phyloP scores from a whole-genome alignment of 345 rosid species.

The Citrus glauca region DNA sequence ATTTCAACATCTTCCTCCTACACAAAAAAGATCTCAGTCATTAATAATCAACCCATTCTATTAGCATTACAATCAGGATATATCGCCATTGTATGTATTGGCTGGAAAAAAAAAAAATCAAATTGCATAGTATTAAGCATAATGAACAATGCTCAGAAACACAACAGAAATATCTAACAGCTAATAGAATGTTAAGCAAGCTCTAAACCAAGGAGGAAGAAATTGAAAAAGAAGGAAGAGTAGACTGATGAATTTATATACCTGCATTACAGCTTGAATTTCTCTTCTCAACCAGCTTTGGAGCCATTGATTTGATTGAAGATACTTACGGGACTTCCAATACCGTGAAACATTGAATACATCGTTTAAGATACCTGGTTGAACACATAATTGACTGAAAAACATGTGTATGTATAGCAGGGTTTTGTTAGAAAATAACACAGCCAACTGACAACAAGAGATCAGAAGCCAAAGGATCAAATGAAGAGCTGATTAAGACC shows the following conservation, averaged over 20 bases:
- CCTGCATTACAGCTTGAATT: conserved; percentile 86
- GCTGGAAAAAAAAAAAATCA: not conserved
- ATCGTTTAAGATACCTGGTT: conserved; percentile 54
- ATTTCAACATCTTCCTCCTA: conserved; percentile 83
- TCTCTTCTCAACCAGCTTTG: conserved; percentile 77
- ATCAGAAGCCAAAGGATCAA: conserved; percentile 11
- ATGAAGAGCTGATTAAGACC: conserved; percentile 40
- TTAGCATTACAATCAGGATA: not conserved
- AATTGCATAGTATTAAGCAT: not conserved
- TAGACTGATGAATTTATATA: conserved; percentile 5
- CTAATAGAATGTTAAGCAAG: not conserved
- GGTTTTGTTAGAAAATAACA: conserved; percentile 3
- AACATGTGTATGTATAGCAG: conserved; percentile 2
- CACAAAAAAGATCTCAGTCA: not conserved
- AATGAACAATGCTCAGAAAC: not conserved
- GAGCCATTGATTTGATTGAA: conserved; percentile 59
- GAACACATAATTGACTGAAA: conserved; percentile 24
- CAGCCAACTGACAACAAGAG: not conserved
- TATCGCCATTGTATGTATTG: not conserved
- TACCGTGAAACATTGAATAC: conserved; percentile 43
- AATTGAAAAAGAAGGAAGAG: not conserved
- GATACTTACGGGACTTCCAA: conserved; percentile 69
- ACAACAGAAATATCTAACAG: not conserved
- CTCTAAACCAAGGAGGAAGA: not conserved
- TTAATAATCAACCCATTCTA: not conserved